phyloP scores from a whole-genome alignment of 441 rosid species.

The Bruguiera hainesii region DNA sequence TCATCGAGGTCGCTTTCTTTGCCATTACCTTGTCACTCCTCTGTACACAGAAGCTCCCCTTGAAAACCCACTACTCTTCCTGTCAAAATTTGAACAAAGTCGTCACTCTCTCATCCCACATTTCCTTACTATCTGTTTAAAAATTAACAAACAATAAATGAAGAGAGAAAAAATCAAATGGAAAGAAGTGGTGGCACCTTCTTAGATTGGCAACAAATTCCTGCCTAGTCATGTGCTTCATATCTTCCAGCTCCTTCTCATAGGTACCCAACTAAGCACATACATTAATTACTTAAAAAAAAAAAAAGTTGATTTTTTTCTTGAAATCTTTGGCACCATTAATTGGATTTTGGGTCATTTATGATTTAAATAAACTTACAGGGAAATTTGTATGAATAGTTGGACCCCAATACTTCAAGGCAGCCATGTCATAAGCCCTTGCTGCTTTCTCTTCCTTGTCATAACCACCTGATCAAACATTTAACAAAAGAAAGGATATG shows the following conservation, averaged over 20 bases:
- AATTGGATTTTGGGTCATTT: neutral
- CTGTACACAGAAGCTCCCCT: slow-evolving; percentile 95
- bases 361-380: slow-evolving; percentile 30
- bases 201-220: slow-evolving; percentile 88
- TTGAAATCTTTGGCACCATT: neutral
- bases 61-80: slow-evolving; percentile 95
- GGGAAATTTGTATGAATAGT: slow-evolving; percentile 85
- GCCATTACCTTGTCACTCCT: slow-evolving; percentile 83
- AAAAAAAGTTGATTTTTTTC: neutral
- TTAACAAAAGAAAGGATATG: slow-evolving; percentile 23
- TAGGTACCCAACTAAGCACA: slow-evolving; percentile 59
- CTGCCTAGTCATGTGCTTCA: slow-evolving; percentile 90
- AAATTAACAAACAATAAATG: neutral
- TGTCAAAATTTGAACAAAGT: slow-evolving; percentile 31
- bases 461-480: slow-evolving; percentile 62
- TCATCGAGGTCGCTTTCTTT: slow-evolving; percentile 25
- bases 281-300: neutral
- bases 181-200: slow-evolving; percentile 34
- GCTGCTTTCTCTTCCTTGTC: slow-evolving; percentile 97
- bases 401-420: slow-evolving; percentile 95
- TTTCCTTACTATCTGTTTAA: neutral
- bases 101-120: neutral
- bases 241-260: slow-evolving; percentile 72
- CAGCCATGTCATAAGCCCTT: slow-evolving; percentile 92
- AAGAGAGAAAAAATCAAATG: neutral